Evolutionary conservation across 805 yeast species (phyloP), one percentile per base, ranked within the genome.

Genomic region (Starmerella davenportii): DNA sequence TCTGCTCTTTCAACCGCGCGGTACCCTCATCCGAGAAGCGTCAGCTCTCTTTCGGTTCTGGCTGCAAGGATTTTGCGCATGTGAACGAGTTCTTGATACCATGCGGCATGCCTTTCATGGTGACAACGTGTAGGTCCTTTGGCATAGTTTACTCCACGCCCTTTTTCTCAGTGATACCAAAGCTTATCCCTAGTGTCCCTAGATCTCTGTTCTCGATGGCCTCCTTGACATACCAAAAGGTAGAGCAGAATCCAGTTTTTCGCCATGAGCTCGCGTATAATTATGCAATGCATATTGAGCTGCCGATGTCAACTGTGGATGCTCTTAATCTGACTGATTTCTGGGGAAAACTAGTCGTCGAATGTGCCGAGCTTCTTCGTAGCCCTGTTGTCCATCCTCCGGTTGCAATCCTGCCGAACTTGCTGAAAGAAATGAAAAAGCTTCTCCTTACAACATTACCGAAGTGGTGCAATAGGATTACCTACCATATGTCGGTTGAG

Each of bases 221-320:
- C 49, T 95, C 82, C 55, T 79, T 85, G 42, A 95, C 85, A 52
- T 60, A 85, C 34, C 79, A 79, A 44, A 93, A 82, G 53, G 85
- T 87, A 38, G 65, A 85, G 48, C 80, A 79, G 53, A 85, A 85
- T 58, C 94, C 94, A 3, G 94, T 82, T 56, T 63, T 85, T 40
- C 70, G 96, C 46, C 96, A 85, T 57, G 96, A 87, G 56, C 80
- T 87, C 38, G 66, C 82, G 13, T 85, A 85, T 54, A 95, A 85
- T 60, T 92, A 95, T 15, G 80, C 79, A 52, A 64, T 85, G 42
- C 94, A 84, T 61, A 38, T 47, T 2, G 44, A 39, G 34, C 38
- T 36, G 1, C 42, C 45, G 1, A 19, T n/a, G 2, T 9, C n/a
- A 3, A 27, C 35, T 23, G 15, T 14, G 7, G 33, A 37, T 1